Evolutionary conservation across 768 basidiomycete genomes (phyloP).

Genomic region (Coprinellus micaceus): DNA sequence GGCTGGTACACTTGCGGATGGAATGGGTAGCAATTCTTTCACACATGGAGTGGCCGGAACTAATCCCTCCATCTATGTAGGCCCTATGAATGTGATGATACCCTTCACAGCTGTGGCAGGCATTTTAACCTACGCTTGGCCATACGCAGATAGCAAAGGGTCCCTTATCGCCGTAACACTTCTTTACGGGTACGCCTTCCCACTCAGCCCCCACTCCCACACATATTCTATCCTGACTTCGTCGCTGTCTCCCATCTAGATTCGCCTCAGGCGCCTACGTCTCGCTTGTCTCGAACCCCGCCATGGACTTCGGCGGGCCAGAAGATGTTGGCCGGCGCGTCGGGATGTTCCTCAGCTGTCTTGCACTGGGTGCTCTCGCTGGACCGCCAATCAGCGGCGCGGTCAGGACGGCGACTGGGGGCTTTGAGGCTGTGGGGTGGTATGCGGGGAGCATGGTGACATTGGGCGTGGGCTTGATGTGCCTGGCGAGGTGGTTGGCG

Average conservation of each 20-base stretch:
- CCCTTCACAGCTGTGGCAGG: slow-evolving; percentile 57
- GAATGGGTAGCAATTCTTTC: slow-evolving; percentile 38
- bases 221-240: slow-evolving; percentile 21
- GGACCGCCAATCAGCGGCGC: slow-evolving; percentile 77
- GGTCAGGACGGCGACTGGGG: slow-evolving; percentile 49
- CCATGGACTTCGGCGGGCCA: slow-evolving; percentile 56
- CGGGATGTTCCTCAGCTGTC: slow-evolving; percentile 61
- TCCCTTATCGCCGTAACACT: slow-evolving; percentile 52
- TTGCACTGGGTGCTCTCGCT: slow-evolving; percentile 58
- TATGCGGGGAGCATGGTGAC: background rate
- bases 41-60: no score
- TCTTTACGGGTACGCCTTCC: slow-evolving; percentile 55
- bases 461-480: background rate
- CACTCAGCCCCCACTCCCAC: background rate
- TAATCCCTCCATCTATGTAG: slow-evolving; percentile 28
- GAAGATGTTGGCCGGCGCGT: slow-evolving; percentile 61
- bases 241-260: slow-evolving; percentile 35
- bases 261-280: slow-evolving; percentile 62
- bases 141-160: slow-evolving; percentile 45
- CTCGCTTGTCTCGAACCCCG: slow-evolving; percentile 51
- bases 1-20: slow-evolving; percentile 53
- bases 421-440: slow-evolving; percentile 48
- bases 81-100: slow-evolving; percentile 65
- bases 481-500: background rate
- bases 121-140: slow-evolving; percentile 67